Conservation (phyloP, 345 rosid species). For the Eucalyptus cladocalyx region DNA sequence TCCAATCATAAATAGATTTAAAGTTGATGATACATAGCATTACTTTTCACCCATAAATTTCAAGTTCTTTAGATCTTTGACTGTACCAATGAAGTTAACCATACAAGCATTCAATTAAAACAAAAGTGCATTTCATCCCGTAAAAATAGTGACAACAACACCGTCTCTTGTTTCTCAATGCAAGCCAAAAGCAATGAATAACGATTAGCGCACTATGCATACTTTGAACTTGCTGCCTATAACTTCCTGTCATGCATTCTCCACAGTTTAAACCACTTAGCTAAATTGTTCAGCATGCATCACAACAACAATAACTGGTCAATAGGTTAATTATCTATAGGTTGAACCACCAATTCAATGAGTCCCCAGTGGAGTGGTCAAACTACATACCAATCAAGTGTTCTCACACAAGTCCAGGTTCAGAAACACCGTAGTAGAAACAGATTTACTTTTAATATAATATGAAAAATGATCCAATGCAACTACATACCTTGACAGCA, state of each 20-base stretch:
- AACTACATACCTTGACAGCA: conserved; percentile 40
- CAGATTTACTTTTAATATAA: neutral
- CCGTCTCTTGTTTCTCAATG: neutral
- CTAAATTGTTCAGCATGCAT: neutral
- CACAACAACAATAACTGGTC: neutral
- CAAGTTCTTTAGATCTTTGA: neutral
- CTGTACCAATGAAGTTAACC: neutral
- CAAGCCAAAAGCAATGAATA: neutral
- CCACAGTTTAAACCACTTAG: neutral
- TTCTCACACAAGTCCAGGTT: neutral
- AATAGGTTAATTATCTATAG: neutral
- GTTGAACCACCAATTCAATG: neutral
- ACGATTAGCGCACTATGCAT: neutral
- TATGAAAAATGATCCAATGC: neutral
- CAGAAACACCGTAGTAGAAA: neutral
- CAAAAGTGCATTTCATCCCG: neutral
- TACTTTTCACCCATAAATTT: neutral
- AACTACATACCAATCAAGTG: neutral
- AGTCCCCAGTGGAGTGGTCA: neutral
- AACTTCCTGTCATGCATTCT: neutral
- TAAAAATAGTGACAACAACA: neutral
- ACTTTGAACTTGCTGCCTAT: neutral
- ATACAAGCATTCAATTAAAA: neutral
- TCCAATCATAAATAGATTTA: neutral
- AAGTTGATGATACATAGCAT: neutral